These are phyloP conservation scores for Beauveria rudraprayagi DNA, from an alignment of 2,329 filamentous ascomycete genomes.

Conservation along the genomic window DNA sequence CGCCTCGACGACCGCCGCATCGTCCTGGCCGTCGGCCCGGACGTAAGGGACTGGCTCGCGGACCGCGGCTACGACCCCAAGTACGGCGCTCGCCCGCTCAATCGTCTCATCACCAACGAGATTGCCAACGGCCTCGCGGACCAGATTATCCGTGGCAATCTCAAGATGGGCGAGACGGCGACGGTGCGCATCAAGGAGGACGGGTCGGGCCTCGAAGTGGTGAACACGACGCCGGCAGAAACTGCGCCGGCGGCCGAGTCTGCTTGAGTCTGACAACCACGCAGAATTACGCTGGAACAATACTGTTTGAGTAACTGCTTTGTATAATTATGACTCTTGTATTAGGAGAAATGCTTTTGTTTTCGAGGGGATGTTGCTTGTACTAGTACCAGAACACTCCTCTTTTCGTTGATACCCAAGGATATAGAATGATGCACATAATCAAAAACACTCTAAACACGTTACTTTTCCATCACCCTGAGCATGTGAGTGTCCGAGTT, in stretches of 20 bases:
- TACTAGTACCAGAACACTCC: not conserved
- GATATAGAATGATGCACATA: not conserved
- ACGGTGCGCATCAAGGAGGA: conserved; percentile 60
- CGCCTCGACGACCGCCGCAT: conserved; percentile 83
- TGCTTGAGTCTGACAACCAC: not conserved
- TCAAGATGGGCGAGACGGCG: conserved; percentile 68
- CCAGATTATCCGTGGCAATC: conserved; percentile 78
- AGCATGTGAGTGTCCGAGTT: not conserved
- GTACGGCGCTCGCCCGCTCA: conserved; percentile 85
- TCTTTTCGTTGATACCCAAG: conserved; percentile 5
- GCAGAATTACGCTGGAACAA: not conserved
- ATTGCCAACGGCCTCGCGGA: conserved; percentile 85
- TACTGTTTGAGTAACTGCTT: not conserved
- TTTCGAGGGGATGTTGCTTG: not conserved
- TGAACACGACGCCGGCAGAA: conserved; percentile 8
- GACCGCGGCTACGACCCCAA: conserved; percentile 84
- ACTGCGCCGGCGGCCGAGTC: not conserved
- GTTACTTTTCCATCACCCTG: not conserved
- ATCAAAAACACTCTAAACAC: not conserved
- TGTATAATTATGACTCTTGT: not conserved
- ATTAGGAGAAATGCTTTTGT: not conserved
- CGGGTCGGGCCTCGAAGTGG: conserved; percentile 48
- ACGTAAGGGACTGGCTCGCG: conserved; percentile 79
- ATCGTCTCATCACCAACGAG: conserved; percentile 82
- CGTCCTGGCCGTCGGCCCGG: conserved; percentile 58